Evolutionary conservation across 495 filamentous ascomycete genomes (phyloP), one percentile per base, ranked within the genome.

Genomic region (Lindgomyces ingoldianus): DNA sequence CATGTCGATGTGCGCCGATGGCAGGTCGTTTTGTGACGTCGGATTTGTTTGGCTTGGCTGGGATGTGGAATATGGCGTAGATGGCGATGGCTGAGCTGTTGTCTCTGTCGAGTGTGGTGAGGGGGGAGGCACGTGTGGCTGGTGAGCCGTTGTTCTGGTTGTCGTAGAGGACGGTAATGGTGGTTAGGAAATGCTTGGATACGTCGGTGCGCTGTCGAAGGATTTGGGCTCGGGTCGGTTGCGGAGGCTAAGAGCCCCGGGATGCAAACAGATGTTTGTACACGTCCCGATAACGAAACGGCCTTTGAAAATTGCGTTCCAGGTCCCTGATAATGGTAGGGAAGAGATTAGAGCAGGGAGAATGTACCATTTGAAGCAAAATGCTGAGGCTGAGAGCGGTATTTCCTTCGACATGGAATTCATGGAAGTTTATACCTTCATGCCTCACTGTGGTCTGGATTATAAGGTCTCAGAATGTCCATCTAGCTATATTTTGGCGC

Each of bases 21-120:
- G 69, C 70, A 64, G 73, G 24, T 74, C 61, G 29, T 73, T n/a
- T 72, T 27, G 81, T 82, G 65, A 88, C 65, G 51, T 81, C 81
- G 51, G 80, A 82, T 52, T 75, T 77, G n/a, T 70, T 72, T 0
- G 71, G 44, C 19, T 70, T 81, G 44, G 81, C 78, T 25, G 89
- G 76, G 51, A 89, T 82, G 73, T 89, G 87, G 77, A 89, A 86
- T 72, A 85, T 86, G 22, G 79, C 75, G 36, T 81, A 74, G 51
- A 89, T 75, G 55, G 67, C 78, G 68, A 80, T 65, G 65, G 63
- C 48, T 45, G 60, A 46, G 29, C 54, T 58, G 51, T 55, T 56
- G 60, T 62, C 62, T 11, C 59, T 50, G 19, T 61, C 60, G 27
- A 58, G 67, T 1, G 71, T 57, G 22, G 57, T 48, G 4, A 60